Conservation (phyloP, 805 yeast species). For the Kodamaea neixiangensis region DNA sequence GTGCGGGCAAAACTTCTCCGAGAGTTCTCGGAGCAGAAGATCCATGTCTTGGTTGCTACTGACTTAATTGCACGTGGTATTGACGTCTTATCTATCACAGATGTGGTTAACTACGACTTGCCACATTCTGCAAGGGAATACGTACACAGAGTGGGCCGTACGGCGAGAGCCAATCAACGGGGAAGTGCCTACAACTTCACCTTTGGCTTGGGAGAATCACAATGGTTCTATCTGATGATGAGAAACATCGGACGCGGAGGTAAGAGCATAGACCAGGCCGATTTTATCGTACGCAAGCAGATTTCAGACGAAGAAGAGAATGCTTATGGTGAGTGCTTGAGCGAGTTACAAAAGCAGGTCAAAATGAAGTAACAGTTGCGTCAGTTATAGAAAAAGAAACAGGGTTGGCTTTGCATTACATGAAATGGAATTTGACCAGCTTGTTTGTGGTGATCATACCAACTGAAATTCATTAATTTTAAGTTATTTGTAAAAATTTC, state of each 20-base stretch:
- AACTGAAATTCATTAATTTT: background rate
- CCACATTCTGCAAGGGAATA: slow-evolving; percentile 90
- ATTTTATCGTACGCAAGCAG: slow-evolving; percentile 22
- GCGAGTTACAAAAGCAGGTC: slow-evolving; percentile 17
- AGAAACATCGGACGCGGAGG: slow-evolving; percentile 48
- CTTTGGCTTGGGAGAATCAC: slow-evolving; percentile 77
- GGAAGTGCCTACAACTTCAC: slow-evolving; percentile 78
- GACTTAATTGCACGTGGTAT: slow-evolving; percentile 97
- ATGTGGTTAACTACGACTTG: slow-evolving; percentile 86
- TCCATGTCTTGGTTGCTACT: slow-evolving; percentile 68
- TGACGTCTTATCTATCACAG: slow-evolving; percentile 67
- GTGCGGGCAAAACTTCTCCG: slow-evolving; percentile 56
- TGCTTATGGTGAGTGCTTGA: slow-evolving; percentile 28
- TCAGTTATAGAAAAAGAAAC: background rate
- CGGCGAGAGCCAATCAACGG: slow-evolving; percentile 84
- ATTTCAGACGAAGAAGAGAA: slow-evolving; percentile 25
- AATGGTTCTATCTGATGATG: slow-evolving; percentile 55
- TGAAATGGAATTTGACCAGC: background rate
- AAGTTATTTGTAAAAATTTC: background rate
- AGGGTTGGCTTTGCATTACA: background rate
- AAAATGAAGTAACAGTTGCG: background rate
- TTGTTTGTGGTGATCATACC: background rate
- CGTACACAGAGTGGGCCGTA: slow-evolving; percentile 95
- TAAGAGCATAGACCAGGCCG: slow-evolving; percentile 21
- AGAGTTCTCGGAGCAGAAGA: slow-evolving; percentile 55